Evolutionary conservation across 768 basidiomycete genomes (phyloP), one percentile per base, ranked within the genome.

Genomic region (Aureoboletus auriporus): DNA sequence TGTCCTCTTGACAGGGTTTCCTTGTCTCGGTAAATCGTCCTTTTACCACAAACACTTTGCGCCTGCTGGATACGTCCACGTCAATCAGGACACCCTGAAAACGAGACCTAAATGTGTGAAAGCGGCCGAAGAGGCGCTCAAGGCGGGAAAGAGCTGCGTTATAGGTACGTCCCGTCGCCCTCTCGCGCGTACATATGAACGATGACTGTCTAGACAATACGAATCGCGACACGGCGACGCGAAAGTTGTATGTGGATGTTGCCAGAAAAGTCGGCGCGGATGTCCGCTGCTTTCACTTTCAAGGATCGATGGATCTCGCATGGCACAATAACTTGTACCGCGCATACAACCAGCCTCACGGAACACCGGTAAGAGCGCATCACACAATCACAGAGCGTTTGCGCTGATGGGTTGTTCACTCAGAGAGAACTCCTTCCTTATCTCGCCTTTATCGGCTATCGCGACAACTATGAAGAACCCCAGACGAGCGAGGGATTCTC

Each of bases 321-420:
- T 89, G 84, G 84, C 95, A 97, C 66, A 96, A 97, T 64, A 94
- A 94, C 59, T 67, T 93, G 8, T 96, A 95, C 62, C 80, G 94
- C 28, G 82, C 90, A 33, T 89, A 72, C 54, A 78, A 77, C 51
- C 68, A 77, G 28, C 80, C 82, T 0, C 63, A 36, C 27, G 47
- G 39, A 13, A 27, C 42, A 20, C 50, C 51, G 26, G 58, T 59
- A 37, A 52, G 53, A 12, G 27, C 28, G 34, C 9, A 2, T 42
- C 26, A 6, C 20, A 14, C 26, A 16, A 37, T 10, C 40, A 45
- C 10, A 9, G 40, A 42, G 30, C 30, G 29, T 36, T 13, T 8
- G 33, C 7, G 35, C 34, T 60, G 29, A 50, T 42, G 0, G 35
- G 27, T 14, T 23, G 12, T 31, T 82, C 78, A 67, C 73, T 4